These are phyloP conservation scores for Fraxinus sp. DNA, from an alignment of 305 asterid genomes.

Conservation along the genomic window DNA sequence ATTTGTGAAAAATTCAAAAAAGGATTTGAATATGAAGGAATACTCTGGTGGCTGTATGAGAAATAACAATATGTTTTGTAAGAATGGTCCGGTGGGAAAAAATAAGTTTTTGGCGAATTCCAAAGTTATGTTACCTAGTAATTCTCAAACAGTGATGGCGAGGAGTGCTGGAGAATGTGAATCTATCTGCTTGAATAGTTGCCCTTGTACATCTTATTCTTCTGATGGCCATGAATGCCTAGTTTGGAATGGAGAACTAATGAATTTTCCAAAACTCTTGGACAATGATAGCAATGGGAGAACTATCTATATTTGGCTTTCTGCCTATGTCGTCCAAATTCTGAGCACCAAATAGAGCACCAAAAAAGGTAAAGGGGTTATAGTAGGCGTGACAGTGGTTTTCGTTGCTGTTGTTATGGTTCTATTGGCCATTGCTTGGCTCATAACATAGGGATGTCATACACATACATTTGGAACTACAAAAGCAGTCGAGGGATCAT, in stretches of 20 bases:
- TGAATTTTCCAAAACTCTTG: conserved; percentile 39
- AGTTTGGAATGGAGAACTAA: conserved; percentile 42
- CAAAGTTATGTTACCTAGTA: conserved; percentile 30
- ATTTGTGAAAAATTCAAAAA: conserved; percentile 30
- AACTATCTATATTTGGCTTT: conserved; percentile 29
- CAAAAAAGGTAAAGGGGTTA: conserved; percentile 33
- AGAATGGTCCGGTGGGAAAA: conserved; percentile 26
- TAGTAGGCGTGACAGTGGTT: conserved; percentile 44
- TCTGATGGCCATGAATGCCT: conserved; percentile 41
- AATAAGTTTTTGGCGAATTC: conserved; percentile 35
- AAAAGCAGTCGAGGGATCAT: conserved; percentile 50
- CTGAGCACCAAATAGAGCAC: conserved; percentile 28
- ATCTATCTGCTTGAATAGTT: conserved; percentile 47
- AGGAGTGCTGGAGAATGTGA: conserved; percentile 47
- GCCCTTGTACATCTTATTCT: conserved; percentile 63
- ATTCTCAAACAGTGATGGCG: conserved; percentile 21
- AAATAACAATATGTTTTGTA: conserved; percentile 35
- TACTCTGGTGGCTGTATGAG: conserved; percentile 66
- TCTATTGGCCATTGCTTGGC: conserved; percentile 27
- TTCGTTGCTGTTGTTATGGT: conserved; percentile 35
- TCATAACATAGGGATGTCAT: conserved; percentile 34
- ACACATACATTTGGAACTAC: conserved; percentile 33
- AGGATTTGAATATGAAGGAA: conserved; percentile 47
- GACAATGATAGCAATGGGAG: conserved; percentile 40
- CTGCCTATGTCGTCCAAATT: conserved; percentile 52